Conservation (phyloP, 345 rosid genomes). For the Durio zibethinus region DNA sequence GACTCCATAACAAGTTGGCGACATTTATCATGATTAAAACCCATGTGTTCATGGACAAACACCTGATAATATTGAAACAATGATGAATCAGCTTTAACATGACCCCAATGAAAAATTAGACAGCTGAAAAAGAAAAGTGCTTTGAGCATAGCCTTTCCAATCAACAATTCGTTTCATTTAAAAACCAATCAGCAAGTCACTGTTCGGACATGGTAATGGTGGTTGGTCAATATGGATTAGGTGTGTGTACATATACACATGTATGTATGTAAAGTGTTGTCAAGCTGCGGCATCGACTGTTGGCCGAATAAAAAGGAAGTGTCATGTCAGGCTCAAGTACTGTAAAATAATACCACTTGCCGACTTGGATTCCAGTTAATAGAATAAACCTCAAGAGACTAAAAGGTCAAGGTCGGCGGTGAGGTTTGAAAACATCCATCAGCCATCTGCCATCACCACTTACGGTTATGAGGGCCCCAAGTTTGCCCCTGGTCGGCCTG, state of each 20-base stretch:
- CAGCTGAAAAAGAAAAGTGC: too few species aligned
- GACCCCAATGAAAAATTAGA: background rate
- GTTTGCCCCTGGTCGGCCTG: background rate
- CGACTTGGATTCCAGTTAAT: background rate
- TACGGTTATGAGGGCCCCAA: conserved; percentile 1
- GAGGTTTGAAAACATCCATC: background rate
- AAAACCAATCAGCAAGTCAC: background rate
- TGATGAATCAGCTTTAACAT: background rate
- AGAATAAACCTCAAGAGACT: background rate
- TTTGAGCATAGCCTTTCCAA: background rate
- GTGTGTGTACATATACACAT: too few species aligned
- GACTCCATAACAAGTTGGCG: background rate
- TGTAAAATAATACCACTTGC: background rate
- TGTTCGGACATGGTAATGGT: background rate
- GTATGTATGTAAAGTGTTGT: background rate
- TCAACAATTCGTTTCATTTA: background rate
- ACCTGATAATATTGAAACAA: background rate
- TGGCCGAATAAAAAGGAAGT: background rate
- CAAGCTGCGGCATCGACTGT: background rate
- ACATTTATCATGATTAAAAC: background rate
- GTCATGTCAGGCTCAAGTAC: background rate
- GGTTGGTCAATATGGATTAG: background rate
- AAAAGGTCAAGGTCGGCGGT: background rate
- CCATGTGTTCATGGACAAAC: background rate
- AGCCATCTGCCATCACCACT: background rate